Percentiles rank a stretch among this genome's conserved stretches.
phyloP scores from a whole-genome alignment of 768 basidiomycete species.

The Suillus alpinus region DNA sequence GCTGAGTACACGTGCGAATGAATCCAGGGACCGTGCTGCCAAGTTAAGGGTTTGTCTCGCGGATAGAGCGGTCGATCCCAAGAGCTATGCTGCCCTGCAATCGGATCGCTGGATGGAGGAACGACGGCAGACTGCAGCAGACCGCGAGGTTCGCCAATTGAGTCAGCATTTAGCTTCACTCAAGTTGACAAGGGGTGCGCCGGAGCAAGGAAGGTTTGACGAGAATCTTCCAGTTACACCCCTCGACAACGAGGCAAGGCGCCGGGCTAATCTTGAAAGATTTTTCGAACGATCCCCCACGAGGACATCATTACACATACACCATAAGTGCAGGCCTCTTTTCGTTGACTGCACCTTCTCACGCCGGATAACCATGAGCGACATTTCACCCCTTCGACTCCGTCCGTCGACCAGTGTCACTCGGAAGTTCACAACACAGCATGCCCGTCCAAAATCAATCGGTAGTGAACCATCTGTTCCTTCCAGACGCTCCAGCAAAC shows the following conservation, averaged over 20 bases:
- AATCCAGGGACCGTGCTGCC: constrained; percentile 41
- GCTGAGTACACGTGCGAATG: constrained; percentile 43
- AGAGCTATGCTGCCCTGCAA: constrained; percentile 36
- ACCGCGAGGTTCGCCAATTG: constrained; percentile 35
- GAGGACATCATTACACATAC: constrained; percentile 29
- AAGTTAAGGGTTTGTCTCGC: constrained; percentile 38
- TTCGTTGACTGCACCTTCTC: constrained; percentile 27
- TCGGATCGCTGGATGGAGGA: constrained; percentile 53
- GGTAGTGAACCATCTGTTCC: constrained; percentile 26
- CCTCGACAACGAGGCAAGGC: constrained; percentile 24
- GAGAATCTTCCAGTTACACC: constrained; percentile 17
- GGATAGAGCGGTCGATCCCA: constrained; percentile 38
- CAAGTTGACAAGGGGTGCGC: constrained; percentile 17
- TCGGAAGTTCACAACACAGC: constrained; percentile 25
- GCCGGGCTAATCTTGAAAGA: constrained; percentile 35
- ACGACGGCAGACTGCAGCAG: constrained; percentile 35
- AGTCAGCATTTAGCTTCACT: constrained; percentile 34
- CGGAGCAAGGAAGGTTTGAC: constrained; percentile 4
- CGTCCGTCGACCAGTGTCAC: constrained; percentile 27
- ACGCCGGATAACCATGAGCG: constrained; percentile 35
- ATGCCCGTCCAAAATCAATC: constrained; percentile 24
- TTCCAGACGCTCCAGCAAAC: constrained; percentile 27
- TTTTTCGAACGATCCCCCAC: constrained; percentile 38
- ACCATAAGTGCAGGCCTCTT: constrained; percentile 29
- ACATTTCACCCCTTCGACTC: constrained; percentile 33